Percentiles rank a stretch among this genome's conserved stretches.
Evolutionary conservation across 2,329 filamentous ascomycete genomes (phyloP).

Genomic region (Cordyceps militaris): DNA sequence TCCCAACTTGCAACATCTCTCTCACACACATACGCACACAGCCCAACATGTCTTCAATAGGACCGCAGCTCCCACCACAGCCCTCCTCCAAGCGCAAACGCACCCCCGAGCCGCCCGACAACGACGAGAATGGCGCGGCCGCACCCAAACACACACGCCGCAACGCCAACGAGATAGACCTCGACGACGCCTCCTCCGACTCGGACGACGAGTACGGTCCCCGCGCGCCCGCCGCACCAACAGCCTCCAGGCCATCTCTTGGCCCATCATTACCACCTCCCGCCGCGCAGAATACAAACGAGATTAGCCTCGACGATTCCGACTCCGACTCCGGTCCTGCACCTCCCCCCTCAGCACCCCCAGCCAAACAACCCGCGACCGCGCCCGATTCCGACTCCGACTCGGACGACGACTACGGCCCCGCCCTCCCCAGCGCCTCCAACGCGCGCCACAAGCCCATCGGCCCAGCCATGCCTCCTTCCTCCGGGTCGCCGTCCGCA

Average conservation of each 20-base stretch:
- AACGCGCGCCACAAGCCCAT: conserved; percentile 41
- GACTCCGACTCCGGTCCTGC: conserved; percentile 31
- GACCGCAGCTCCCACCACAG: conserved; percentile 63
- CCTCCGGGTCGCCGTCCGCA: conserved; percentile 26
- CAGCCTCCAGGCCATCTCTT: conserved; percentile 16
- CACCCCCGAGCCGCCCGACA: conserved; percentile 34
- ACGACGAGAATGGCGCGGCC: conserved; percentile 17
- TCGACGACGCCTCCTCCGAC: conserved; percentile 33
- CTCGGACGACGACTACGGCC: conserved; percentile 47
- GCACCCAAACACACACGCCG: conserved; percentile 36
- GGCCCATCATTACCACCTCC: conserved; percentile 19
- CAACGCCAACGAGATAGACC: conserved; percentile 43
- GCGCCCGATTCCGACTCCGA: conserved; percentile 26
- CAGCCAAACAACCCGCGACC: conserved; percentile 29
- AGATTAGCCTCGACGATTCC: conserved; percentile 34
- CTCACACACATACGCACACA: conserved; percentile 19
- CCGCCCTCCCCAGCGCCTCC: conserved; percentile 41
- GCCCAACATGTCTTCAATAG: conserved; percentile 58
- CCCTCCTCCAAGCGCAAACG: conserved; percentile 56
- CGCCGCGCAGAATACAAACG: conserved; percentile 28
- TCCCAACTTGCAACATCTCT: neutral
- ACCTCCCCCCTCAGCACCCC: conserved; percentile 30
- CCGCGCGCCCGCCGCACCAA: conserved; percentile 18
- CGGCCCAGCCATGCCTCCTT: conserved; percentile 27
- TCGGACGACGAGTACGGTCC: conserved; percentile 39